Evolutionary conservation across 2,329 filamentous ascomycete species (phyloP).

Genomic region (Pseudodiploospora longispora): DNA sequence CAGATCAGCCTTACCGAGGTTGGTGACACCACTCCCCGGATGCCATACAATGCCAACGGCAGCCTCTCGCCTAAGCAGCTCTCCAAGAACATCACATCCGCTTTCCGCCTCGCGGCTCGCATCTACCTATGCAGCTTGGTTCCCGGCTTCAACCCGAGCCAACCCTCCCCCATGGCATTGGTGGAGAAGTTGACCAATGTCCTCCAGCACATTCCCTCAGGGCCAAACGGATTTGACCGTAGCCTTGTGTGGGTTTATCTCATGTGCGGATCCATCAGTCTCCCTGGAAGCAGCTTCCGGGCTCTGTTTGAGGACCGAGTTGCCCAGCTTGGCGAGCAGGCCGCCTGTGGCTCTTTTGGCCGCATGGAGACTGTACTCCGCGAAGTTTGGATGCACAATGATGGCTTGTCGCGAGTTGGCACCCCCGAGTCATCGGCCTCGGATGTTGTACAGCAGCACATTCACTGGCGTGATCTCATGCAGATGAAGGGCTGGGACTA

Average conservation of each 20-base stretch:
- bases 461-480: constrained; percentile 96
- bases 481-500: constrained; percentile 85
- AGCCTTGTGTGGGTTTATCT: constrained; percentile 91
- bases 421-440: constrained; percentile 27
- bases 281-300: constrained; percentile 67
- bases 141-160: constrained; percentile 72
- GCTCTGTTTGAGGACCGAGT: constrained; percentile 69
- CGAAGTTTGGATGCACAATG: constrained; percentile 80
- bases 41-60: constrained; percentile 59
- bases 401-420: constrained; percentile 35
- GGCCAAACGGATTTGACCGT: constrained; percentile 76
- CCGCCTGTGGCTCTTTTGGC: constrained; percentile 76
- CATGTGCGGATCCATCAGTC: constrained; percentile 72
- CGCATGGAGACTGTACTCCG: constrained; percentile 69
- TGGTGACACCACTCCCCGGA: constrained; percentile 48
- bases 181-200: constrained; percentile 69
- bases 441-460: constrained; percentile 48
- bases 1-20: constrained; percentile 78
- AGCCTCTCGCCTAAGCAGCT: constrained; percentile 76
- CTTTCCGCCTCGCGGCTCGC: constrained; percentile 86
- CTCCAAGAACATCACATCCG: constrained; percentile 77
- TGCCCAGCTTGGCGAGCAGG: constrained; percentile 65
- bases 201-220: constrained; percentile 75
- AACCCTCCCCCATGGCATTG: constrained; percentile 66
- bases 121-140: constrained; percentile 97